Percentiles rank a stretch among this genome's conserved stretches.
Evolutionary conservation across 768 basidiomycete genomes (phyloP).

Genomic region (Psilocybe cubensis): DNA sequence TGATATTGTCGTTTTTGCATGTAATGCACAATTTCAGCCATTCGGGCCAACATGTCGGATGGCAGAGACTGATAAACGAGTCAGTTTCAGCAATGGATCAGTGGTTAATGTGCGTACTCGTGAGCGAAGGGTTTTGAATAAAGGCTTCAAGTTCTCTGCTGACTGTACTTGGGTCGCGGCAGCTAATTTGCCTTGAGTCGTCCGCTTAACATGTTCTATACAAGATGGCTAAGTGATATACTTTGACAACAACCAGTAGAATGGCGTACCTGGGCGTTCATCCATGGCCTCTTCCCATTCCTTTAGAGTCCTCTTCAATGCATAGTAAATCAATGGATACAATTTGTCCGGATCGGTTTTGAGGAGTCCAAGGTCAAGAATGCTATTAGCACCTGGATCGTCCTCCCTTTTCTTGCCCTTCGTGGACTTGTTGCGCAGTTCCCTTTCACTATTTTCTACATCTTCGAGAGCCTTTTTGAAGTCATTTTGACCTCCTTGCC

Average conservation of each 20-base stretch:
- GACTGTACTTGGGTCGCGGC: conserved; percentile 96
- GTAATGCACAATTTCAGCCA: conserved; percentile 93
- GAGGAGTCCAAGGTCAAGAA: conserved; percentile 80
- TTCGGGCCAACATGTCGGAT: conserved; percentile 80
- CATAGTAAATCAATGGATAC: conserved; percentile 96
- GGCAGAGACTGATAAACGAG: conserved; percentile 62
- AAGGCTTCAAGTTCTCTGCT: conserved; percentile 94
- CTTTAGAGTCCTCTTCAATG: conserved; percentile 87
- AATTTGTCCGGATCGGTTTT: conserved; percentile 94
- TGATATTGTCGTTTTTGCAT: conserved; percentile 98
- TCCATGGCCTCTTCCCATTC: conserved; percentile 98
- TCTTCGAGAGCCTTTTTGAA: conserved; percentile 91
- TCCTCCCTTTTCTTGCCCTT: conserved; percentile 72
- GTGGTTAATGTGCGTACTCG: conserved; percentile 58
- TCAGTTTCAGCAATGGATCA: not conserved
- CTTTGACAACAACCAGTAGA: not conserved
- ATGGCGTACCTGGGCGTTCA: conserved; percentile 77
- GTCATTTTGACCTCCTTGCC: conserved; percentile 89
- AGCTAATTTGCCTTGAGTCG: conserved; percentile 91
- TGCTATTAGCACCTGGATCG: conserved; percentile 51
- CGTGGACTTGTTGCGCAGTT: conserved; percentile 59
- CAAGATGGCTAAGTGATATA: not conserved
- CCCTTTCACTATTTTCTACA: conserved; percentile 78
- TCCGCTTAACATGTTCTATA: conserved; percentile 81
- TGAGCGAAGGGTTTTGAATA: conserved; percentile 89